Conservation (phyloP, 768 basidiomycete genomes). For the Steccherinum ochraceum region DNA sequence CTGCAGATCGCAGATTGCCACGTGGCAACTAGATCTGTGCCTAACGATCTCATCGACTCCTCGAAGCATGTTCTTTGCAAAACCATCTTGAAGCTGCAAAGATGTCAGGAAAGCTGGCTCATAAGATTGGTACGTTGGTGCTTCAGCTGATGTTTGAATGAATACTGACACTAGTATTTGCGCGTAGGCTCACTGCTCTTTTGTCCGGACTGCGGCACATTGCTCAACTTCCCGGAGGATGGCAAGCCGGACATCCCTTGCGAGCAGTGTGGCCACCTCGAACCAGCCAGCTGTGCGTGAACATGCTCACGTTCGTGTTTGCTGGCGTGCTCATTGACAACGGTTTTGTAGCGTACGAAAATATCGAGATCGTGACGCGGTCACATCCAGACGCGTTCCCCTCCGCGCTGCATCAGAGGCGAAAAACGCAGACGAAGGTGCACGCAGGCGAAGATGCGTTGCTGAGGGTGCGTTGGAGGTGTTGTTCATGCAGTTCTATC, state of each 20-base stretch:
- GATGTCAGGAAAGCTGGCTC: background rate
- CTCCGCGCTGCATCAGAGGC: slow-evolving; percentile 76
- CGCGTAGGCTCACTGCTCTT: slow-evolving; percentile 89
- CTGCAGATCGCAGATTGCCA: too few species aligned
- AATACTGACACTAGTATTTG: background rate
- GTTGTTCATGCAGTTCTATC: background rate
- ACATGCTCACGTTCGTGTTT: background rate
- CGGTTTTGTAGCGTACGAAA: slow-evolving; percentile 70
- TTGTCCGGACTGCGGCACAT: slow-evolving; percentile 88
- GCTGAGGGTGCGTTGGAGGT: slow-evolving; percentile 41
- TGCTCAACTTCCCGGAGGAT: slow-evolving; percentile 76
- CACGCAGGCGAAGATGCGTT: slow-evolving; percentile 65
- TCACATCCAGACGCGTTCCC: slow-evolving; percentile 96
- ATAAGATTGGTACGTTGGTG: background rate
- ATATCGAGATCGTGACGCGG: slow-evolving; percentile 81
- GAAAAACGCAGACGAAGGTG: slow-evolving; percentile 82
- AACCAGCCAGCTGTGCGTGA: slow-evolving; percentile 87
- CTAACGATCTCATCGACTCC: too few species aligned
- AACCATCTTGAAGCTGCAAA: too few species aligned
- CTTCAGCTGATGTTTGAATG: background rate
- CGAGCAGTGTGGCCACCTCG: slow-evolving; percentile 82
- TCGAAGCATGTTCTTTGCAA: too few species aligned
- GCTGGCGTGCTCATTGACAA: background rate
- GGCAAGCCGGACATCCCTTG: slow-evolving; percentile 73
- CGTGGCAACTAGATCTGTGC: too few species aligned